Evolutionary conservation across 2,329 filamentous ascomycete genomes (phyloP), one percentile per base, ranked within the genome.

Genomic region (Colletotrichum sp.): DNA sequence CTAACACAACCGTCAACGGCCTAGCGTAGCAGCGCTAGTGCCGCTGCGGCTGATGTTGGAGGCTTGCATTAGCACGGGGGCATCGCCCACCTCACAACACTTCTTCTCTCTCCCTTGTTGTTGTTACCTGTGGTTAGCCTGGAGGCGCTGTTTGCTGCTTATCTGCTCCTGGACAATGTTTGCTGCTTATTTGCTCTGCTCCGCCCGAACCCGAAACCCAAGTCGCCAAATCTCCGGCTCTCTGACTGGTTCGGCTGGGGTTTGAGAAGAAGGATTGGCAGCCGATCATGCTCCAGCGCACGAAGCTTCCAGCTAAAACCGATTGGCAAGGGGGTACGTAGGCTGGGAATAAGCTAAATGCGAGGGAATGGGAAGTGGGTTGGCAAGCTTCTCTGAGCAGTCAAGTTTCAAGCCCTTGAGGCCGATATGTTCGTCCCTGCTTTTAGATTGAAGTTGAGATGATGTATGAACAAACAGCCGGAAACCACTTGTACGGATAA

Each of bases 11-110:
- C 66, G 64, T 39, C 49, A 60, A 66, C 32, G 59, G 67, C 26
- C 39, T 75, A 72, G 72, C 69, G 55, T 26, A 32, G 28, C 63
- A 26, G 62, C 26, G 39, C 55, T 75, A 59, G 69, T 68, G 69
- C 26, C 70, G 64, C 68, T 69, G 73, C 73, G 63, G 73, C 73
- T 73, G 70, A 69, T 64, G 44, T 8, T 63, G 36, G 68, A 32
- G 66, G 44, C 30, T 39, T 60, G 66, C 66, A 28, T 39, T 44
- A 69, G 52, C 60, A 52, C 30, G 21, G 49, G 34, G 69, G 62
- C 69, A 66, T 34, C 39, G 69, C 60, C 39, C 62, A 71, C 34
- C 44, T 30, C 44, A 57, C 34, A 26, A 26, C 36, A 24, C 34
- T 28, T 15, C 12, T 9, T 16, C 36, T 60, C 57, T 28, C 15